phyloP scores from a whole-genome alignment of 352 stramenopile species.

The Pythium volutum region DNA sequence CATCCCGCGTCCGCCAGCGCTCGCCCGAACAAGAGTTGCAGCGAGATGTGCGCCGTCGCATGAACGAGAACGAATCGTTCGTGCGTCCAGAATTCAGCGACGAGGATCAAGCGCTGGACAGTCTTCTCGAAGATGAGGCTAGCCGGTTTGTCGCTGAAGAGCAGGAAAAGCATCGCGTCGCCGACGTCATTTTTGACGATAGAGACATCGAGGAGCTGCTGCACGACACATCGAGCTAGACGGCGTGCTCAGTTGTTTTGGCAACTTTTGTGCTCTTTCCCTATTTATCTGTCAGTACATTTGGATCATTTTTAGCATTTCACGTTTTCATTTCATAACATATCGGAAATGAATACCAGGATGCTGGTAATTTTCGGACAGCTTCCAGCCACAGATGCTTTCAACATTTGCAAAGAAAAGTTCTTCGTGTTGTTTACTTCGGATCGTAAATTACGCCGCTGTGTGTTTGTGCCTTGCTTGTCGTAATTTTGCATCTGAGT shows the following conservation, averaged over 20 bases:
- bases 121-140: conserved; percentile 63
- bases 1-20: conserved; percentile 19
- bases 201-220: conserved; percentile 64
- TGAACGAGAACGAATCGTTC: conserved; percentile 28
- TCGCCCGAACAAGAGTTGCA: conserved; percentile 7
- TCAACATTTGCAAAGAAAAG: conserved; percentile 1
- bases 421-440: not conserved
- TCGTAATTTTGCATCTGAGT: conserved; percentile 15
- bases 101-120: conserved; percentile 41
- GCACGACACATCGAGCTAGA: conserved; percentile 29
- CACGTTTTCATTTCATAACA: not conserved
- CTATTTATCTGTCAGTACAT: conserved; percentile 11
- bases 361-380: conserved; percentile 9
- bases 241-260: conserved; percentile 18
- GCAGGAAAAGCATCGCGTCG: conserved; percentile 30
- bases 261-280: not conserved
- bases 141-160: conserved; percentile 57
- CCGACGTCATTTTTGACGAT: conserved; percentile 50
- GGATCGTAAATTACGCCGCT: not conserved
- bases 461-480: not conserved
- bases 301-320: not conserved
- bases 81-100: conserved; percentile 21
- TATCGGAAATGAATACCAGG: not conserved
- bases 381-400: conserved; percentile 15
- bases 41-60: conserved; percentile 56